Conservation (phyloP, 257 asterid species). For the Solanum corneliomulleri region DNA sequence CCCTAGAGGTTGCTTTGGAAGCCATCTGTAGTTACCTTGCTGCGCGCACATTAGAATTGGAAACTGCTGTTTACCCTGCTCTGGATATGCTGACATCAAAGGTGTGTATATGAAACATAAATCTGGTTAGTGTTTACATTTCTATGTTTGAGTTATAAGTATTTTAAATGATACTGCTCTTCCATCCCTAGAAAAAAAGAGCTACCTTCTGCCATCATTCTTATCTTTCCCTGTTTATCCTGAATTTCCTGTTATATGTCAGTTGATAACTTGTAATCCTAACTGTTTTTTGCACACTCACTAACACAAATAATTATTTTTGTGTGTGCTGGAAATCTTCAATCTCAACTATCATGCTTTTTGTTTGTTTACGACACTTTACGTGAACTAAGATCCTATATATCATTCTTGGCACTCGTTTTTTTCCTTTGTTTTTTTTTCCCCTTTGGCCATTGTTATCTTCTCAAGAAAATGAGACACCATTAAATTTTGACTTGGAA, state of each 20-base stretch:
- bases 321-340: not conserved
- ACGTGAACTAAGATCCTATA: not conserved
- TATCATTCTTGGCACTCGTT: not conserved
- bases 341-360: not conserved
- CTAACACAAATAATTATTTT: not conserved
- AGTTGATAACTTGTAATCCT: not conserved
- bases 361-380: not conserved
- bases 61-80: constrained; percentile 89
- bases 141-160: not conserved
- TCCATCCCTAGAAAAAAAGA: not conserved
- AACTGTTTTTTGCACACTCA: not conserved
- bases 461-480: not conserved
- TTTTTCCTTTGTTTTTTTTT: not conserved
- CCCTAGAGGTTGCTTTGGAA: constrained; percentile 85
- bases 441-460: not conserved
- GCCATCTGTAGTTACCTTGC: constrained; percentile 84
- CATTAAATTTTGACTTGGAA: not conserved
- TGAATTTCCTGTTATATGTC: not conserved
- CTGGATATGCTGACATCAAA: constrained; percentile 86
- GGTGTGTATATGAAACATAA: constrained; percentile 24
- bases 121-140: not conserved
- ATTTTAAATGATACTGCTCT: not conserved
- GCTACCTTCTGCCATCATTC: not conserved
- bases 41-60: constrained; percentile 76
- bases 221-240: not conserved